Conservation (phyloP, 106 monocot genomes). For the Ottelia alismoides region DNA sequence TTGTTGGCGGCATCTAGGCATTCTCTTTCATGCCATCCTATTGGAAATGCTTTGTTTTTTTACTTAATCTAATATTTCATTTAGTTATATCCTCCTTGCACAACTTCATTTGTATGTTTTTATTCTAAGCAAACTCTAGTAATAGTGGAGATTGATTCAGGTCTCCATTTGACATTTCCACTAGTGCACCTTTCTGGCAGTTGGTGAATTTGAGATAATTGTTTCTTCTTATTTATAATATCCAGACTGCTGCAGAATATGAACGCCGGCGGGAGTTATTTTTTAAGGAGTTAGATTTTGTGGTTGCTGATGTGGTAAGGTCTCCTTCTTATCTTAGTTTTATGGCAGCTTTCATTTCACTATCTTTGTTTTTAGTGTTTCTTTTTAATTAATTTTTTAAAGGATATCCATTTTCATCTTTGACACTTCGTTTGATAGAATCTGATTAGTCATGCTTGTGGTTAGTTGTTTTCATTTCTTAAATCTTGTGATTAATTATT, state of each 20-base stretch:
- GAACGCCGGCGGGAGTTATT: constrained; percentile 78
- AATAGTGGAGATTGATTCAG: background rate
- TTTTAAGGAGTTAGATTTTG: constrained; percentile 81
- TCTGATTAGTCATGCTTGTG: too few species aligned
- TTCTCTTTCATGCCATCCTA: background rate
- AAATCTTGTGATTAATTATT: too few species aligned
- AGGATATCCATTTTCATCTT: too few species aligned
- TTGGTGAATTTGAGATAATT: background rate
- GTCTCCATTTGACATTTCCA: background rate
- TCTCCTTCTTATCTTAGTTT: constrained; percentile 13
- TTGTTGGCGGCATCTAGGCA: background rate
- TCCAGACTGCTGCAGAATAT: constrained; percentile 75
- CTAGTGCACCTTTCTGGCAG: background rate
- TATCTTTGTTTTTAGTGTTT: too few species aligned
- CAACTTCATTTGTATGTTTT: background rate
- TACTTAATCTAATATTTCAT: background rate
- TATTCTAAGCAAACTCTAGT: too few species aligned
- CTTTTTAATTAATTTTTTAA: too few species aligned
- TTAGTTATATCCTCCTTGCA: background rate
- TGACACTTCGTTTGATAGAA: too few species aligned
- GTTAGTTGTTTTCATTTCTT: too few species aligned
- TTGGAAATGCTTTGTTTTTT: background rate
- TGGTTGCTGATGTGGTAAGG: constrained; percentile 92
- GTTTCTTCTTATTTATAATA: background rate
- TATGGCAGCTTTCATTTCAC: too few species aligned